Base-by-base conservation (phyloP, 139 green algal genomes). In the Pleodorina starrii region DNA sequence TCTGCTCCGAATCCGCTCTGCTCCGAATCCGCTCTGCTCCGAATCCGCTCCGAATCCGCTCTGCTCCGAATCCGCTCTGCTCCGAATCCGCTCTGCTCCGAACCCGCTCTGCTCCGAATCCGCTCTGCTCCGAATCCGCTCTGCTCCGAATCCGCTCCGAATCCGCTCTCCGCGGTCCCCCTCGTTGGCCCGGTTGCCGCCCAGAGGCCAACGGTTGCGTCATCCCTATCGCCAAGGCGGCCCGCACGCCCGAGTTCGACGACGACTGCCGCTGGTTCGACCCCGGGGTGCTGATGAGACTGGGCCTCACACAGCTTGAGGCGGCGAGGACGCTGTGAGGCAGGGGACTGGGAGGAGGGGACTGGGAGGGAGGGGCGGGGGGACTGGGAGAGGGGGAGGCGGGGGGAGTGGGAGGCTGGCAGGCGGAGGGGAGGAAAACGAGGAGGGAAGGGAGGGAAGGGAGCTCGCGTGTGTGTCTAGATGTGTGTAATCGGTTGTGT, bases 261-360 rank as follows among this genome's bases (percentile, higher is more conserved):
- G 72, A 80, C 38, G 72, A 80, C 40, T 80, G 72, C 72, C 72
- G 72, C 72, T 80, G 72, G 72, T 32, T 80, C 19, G 40, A 38
- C 38, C 40, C 72, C 16, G 14, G 25, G 40, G 40, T 80, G 40
- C 40, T 80, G 40, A 19, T 25, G 40, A 11, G 17, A 14, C 23
- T 80, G 72, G 40, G 68, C 32, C 5, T 48, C 2, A 76, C 68
- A 25, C 5, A 7, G 38, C 16, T 25, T n/a, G 16, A 48, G 68
- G 68, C 68, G 35, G 32, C 68, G 16, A 76, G 68, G 16, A 29
- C 68, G 16, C 4, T 19, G 68, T 76, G 35, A 76, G 68, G 51
- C 14, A 60, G 51, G 51, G 51, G 51, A 60, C 14, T 14, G 51
- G 51, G 17, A 17, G 51, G 51, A 17, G 17, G 51, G 51, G 51